Evolutionary conservation across 2,329 filamentous ascomycete species (phyloP).

Genomic region (Bipolaris victoriae): DNA sequence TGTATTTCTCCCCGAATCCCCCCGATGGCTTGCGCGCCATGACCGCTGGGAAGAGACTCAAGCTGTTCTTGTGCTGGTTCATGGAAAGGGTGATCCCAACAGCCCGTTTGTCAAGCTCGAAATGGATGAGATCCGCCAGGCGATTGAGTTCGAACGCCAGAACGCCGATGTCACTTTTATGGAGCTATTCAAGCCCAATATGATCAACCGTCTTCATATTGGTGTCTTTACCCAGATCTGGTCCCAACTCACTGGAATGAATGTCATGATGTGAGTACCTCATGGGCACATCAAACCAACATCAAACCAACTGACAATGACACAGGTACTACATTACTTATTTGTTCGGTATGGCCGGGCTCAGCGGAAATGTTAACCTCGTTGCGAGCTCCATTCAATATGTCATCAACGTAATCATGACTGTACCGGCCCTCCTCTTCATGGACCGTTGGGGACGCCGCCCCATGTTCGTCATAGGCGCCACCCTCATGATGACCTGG

Average conservation of each 20-base stretch:
- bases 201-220: slow-evolving; percentile 75
- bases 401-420: slow-evolving; percentile 82
- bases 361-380: slow-evolving; percentile 64
- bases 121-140: slow-evolving; percentile 73
- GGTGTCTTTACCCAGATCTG: slow-evolving; percentile 77
- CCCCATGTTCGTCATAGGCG: slow-evolving; percentile 68
- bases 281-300: neutral
- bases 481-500: slow-evolving; percentile 67
- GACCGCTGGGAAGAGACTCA: slow-evolving; percentile 55
- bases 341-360: slow-evolving; percentile 74
- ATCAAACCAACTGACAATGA: slow-evolving; percentile 25
- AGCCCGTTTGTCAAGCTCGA: slow-evolving; percentile 71
- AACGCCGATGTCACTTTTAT: slow-evolving; percentile 73
- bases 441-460: slow-evolving; percentile 80
- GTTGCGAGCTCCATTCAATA: slow-evolving; percentile 74
- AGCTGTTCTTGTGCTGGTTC: slow-evolving; percentile 51
- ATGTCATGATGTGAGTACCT: slow-evolving; percentile 48
- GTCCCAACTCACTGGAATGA: slow-evolving; percentile 79
- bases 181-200: slow-evolving; percentile 74
- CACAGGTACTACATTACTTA: slow-evolving; percentile 63
- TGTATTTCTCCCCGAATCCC: slow-evolving; percentile 57
- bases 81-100: slow-evolving; percentile 65
- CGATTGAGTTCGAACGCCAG: slow-evolving; percentile 73
- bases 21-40: slow-evolving; percentile 54
- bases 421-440: slow-evolving; percentile 74